phyloP scores from a whole-genome alignment of 2,329 filamentous ascomycete genomes.

The Didymellaceae sp. region DNA sequence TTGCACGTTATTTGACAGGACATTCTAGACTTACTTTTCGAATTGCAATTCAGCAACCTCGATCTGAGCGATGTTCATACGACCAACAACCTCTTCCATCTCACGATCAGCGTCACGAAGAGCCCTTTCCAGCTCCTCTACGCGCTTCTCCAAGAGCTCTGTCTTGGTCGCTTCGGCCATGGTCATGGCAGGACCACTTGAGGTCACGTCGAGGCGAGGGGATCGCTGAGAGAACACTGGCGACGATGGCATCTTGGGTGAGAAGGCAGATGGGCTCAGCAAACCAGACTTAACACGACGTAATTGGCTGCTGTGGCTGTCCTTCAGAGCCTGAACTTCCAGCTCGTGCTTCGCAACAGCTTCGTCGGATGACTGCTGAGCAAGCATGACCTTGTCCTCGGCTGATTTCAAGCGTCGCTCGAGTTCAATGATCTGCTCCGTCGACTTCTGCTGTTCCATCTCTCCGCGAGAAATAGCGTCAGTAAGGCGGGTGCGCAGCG shows the following conservation, averaged over 20 bases:
- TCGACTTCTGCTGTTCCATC: slow-evolving; percentile 78
- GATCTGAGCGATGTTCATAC: slow-evolving; percentile 84
- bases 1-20: background rate
- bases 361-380: slow-evolving; percentile 87
- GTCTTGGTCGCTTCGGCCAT: slow-evolving; percentile 75
- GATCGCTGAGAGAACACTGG: slow-evolving; percentile 67
- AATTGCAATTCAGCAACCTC: slow-evolving; percentile 81
- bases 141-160: slow-evolving; percentile 75
- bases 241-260: slow-evolving; percentile 66
- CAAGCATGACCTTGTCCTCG: slow-evolving; percentile 82
- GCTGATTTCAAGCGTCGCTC: slow-evolving; percentile 80
- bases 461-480: slow-evolving; percentile 85
- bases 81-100: slow-evolving; percentile 82
- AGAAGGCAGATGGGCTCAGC: slow-evolving; percentile 57
- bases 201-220: slow-evolving; percentile 66
- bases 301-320: slow-evolving; percentile 78
- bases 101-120: slow-evolving; percentile 76
- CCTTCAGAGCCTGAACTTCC: slow-evolving; percentile 76
- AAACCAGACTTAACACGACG: slow-evolving; percentile 68
- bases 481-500: slow-evolving; percentile 76
- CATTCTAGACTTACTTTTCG: slow-evolving; percentile 57
- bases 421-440: slow-evolving; percentile 80
- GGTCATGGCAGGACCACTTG: slow-evolving; percentile 64
- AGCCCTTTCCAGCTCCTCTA: slow-evolving; percentile 84
- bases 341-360: slow-evolving; percentile 84